phyloP scores from a whole-genome alignment of 345 rosid species.

The Ceriops zippeliana region DNA sequence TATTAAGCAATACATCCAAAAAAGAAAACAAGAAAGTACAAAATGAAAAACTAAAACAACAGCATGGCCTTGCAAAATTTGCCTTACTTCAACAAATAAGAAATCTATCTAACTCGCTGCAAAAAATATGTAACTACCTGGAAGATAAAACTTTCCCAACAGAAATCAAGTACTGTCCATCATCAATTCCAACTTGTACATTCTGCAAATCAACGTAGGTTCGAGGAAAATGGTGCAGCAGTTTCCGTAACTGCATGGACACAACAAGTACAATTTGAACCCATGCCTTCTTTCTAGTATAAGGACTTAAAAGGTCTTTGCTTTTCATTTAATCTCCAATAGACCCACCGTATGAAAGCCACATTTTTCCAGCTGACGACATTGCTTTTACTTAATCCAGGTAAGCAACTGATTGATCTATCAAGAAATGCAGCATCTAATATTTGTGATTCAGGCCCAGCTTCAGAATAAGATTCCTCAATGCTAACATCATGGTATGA shows the following conservation, averaged over 20 bases:
- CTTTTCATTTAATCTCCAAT: slow-evolving; percentile 12
- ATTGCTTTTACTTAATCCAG: slow-evolving; percentile 65
- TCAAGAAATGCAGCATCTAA: slow-evolving; percentile 41
- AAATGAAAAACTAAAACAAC: neutral
- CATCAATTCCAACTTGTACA: slow-evolving; percentile 64
- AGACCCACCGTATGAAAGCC: slow-evolving; percentile 81
- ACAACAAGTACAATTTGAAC: slow-evolving; percentile 15
- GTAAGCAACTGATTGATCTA: slow-evolving; percentile 46
- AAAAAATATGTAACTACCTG: slow-evolving; percentile 40
- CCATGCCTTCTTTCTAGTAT: slow-evolving; percentile 15
- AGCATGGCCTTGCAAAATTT: neutral
- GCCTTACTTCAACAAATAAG: neutral
- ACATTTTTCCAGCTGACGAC: slow-evolving; percentile 53
- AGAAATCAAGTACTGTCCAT: slow-evolving; percentile 87
- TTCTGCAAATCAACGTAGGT: slow-evolving; percentile 90
- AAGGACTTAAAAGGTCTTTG: slow-evolving; percentile 4
- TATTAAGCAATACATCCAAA: neutral
- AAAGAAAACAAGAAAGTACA: neutral
- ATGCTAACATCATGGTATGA: slow-evolving; percentile 21
- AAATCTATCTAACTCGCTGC: neutral
- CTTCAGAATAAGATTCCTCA: slow-evolving; percentile 19
- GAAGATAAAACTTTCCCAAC: slow-evolving; percentile 76
- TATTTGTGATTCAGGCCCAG: slow-evolving; percentile 16
- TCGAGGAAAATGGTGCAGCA: slow-evolving; percentile 89
- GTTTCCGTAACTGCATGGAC: slow-evolving; percentile 59